These are phyloP conservation scores for Chrysoporthe austroafricana DNA, from an alignment of 2,329 filamentous ascomycete genomes.

Conservation along the genomic window DNA sequence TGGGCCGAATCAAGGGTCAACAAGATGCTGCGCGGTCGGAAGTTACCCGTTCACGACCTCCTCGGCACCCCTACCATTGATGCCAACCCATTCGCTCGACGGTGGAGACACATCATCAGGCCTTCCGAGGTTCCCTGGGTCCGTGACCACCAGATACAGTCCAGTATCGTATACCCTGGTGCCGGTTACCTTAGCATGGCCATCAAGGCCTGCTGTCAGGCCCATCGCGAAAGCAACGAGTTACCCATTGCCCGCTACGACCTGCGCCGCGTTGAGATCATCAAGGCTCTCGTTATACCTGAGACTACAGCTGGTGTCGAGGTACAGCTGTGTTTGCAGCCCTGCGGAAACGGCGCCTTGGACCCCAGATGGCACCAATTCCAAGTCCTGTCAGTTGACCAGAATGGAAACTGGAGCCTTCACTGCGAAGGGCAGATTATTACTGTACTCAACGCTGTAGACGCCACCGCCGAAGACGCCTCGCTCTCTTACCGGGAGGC, in stretches of 20 bases:
- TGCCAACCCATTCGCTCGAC: constrained; percentile 35
- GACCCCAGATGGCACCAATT: neutral
- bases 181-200: neutral
- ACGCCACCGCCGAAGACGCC: too few species aligned
- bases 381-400: neutral
- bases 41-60: constrained; percentile 43
- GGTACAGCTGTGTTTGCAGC: neutral
- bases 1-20: constrained; percentile 44
- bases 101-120: constrained; percentile 41
- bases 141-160: neutral
- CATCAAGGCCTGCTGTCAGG: constrained; percentile 9
- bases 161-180: neutral
- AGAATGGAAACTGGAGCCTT: too few species aligned
- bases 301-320: neutral
- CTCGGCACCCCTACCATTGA: constrained; percentile 40
- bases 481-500: too few species aligned
- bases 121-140: neutral
- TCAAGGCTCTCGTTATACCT: neutral
- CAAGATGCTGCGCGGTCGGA: constrained; percentile 39
- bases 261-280: neutral
- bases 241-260: neutral
- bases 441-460: constrained; percentile 25
- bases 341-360: too few species aligned
- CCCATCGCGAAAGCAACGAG: too few species aligned
- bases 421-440: too few species aligned